Base-by-base conservation (phyloP, 148 eudicot species). In the Chenopodium suecicum region DNA sequence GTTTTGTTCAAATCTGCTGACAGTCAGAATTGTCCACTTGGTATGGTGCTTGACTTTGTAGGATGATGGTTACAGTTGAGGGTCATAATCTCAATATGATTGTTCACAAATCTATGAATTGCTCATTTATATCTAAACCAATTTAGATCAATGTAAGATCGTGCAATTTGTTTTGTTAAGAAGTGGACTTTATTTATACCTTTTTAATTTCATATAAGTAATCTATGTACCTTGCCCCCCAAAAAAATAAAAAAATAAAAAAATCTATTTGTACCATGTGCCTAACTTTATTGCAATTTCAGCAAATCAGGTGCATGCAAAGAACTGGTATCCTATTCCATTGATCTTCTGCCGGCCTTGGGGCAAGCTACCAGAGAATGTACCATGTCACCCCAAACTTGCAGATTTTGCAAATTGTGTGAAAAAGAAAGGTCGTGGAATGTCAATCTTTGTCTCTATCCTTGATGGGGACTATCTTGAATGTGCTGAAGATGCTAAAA, bases 351-450 rank as follows among this genome's bases (percentile, higher is more conserved):
- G 99, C 85, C 93, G 99, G 70, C 99, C 99, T 52, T 96, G 99
- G 99, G 99, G 99, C 31, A 94, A 94, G 87, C 88, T 96, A 41
- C 99, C 99, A 1, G 99, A 94, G 80, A 96, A 94, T 73, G 99
- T 96, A 19, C 98, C 99, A 4, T 96, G 99, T 87, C 99, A 96
- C 83, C 99, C 99, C n/a, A 96, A 96, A 81, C 97, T 96, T 27
- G 99, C 99, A 2, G 99, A 96, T 83, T 96, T 96, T 79, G 99
- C 99, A 62, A 96, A 94, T 80, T 96, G 93, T 86, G 89, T 96
- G 99, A 96, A 96, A 92, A 96, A 96, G 86, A 96, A 96, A 82
- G 99, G 99, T 72, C 90, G 99, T 44, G 99, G 99, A 82, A 89
- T 96, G 98, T 96, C 99, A 69, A 92, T 96, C 54, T 96, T 96